Conservation (phyloP, 352 stramenopile species). For the Globisporangium nunn region DNA sequence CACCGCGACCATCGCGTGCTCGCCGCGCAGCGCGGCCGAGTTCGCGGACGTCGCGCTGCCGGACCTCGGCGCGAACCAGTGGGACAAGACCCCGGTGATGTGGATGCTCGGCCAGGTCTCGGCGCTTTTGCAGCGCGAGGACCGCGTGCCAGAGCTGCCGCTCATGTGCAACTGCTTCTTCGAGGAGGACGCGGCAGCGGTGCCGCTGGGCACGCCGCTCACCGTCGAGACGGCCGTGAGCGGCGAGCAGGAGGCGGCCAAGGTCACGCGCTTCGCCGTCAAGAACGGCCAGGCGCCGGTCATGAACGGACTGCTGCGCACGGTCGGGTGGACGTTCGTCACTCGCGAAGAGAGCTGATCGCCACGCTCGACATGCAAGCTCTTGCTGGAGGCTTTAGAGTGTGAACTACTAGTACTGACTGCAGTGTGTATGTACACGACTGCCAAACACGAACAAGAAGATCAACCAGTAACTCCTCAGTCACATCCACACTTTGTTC, state of each 20-base stretch:
- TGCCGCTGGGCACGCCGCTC: constrained; percentile 28
- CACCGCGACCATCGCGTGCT: constrained; percentile 30
- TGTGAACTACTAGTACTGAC: too few relatives aligned
- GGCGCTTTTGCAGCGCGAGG: constrained; percentile 36
- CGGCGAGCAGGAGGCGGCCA: constrained; percentile 4
- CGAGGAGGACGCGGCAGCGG: constrained; percentile 20
- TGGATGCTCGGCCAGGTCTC: constrained; percentile 49
- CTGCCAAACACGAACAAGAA: too few relatives aligned
- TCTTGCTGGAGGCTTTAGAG: too few relatives aligned
- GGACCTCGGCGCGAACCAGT: constrained; percentile 21
- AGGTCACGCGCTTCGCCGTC: constrained; percentile 11
- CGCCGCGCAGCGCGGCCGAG: constrained; percentile 38
- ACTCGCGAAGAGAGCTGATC: neutral
- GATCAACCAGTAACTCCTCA: too few relatives aligned
- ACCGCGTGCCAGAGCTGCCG: constrained; percentile 39
- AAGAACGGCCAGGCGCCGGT: constrained; percentile 3
- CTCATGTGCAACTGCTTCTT: constrained; percentile 50
- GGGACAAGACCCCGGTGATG: constrained; percentile 32
- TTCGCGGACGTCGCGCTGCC: constrained; percentile 51
- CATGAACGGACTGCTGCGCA: constrained; percentile 12
- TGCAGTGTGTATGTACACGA: too few relatives aligned
- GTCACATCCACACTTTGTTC: too few relatives aligned
- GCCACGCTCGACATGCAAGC: too few relatives aligned
- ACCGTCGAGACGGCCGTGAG: constrained; percentile 25
- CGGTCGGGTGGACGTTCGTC: constrained; percentile 15